phyloP scores from a whole-genome alignment of 2,329 filamentous ascomycete species.

The Botrytis cinerea region DNA sequence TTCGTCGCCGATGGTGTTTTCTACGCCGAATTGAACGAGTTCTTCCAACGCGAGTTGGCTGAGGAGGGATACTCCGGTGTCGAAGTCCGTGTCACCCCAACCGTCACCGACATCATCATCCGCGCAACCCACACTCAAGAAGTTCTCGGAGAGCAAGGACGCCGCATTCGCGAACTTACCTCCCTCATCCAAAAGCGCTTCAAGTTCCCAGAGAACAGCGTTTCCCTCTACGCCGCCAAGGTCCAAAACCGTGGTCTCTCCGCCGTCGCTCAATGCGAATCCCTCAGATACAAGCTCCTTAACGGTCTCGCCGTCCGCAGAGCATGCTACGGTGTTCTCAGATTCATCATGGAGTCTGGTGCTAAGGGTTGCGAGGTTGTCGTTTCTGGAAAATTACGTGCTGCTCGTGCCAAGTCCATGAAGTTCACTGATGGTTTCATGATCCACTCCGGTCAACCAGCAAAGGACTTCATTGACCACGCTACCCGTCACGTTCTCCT shows the following conservation, averaged over 20 bases:
- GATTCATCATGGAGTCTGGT: constrained; percentile 99
- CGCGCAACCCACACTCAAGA: constrained; percentile 99
- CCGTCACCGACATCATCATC: constrained; percentile 93
- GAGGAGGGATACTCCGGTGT: constrained; percentile 99
- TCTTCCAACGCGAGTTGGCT: constrained; percentile 99
- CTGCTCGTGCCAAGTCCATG: constrained; percentile 99
- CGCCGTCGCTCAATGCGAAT: constrained; percentile 99
- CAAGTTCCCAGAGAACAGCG: constrained; percentile 99
- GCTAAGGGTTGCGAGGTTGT: constrained; percentile 99
- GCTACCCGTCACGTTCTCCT: constrained; percentile 99
- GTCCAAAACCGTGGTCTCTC: constrained; percentile 99
- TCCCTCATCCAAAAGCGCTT: constrained; percentile 99
- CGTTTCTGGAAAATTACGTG: constrained; percentile 97
- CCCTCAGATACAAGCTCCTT: constrained; percentile 99
- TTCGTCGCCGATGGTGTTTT: constrained; percentile 98
- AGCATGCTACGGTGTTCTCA: constrained; percentile 99
- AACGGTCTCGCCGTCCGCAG: constrained; percentile 98
- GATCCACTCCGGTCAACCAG: constrained; percentile 99
- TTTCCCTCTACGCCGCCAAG: constrained; percentile 99
- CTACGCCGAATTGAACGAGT: constrained; percentile 99
- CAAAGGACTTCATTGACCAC: constrained; percentile 98
- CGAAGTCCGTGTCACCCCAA: constrained; percentile 99
- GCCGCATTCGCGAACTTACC: constrained; percentile 99
- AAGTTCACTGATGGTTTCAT: constrained; percentile 99
- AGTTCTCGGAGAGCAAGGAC: constrained; percentile 99